phyloP scores from a whole-genome alignment of 2,329 filamentous ascomycete genomes.

The Chrysoporthe cubensis region DNA sequence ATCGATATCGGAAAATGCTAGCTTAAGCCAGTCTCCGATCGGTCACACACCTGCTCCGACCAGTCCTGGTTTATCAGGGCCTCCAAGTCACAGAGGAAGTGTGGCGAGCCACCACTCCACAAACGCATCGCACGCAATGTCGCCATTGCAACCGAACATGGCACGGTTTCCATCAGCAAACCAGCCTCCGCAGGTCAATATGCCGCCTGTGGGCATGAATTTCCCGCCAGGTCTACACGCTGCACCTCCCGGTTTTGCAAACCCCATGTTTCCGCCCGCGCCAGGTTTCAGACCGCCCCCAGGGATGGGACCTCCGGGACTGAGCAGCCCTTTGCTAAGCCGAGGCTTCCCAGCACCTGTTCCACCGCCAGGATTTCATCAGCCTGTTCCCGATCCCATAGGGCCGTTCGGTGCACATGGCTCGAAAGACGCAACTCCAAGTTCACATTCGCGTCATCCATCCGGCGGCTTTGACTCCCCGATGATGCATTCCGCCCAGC shows the following conservation, averaged over 20 bases:
- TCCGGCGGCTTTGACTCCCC: slow-evolving; percentile 71
- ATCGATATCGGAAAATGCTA: slow-evolving; percentile 63
- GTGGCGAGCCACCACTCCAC: slow-evolving; percentile 34
- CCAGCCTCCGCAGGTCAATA: slow-evolving; percentile 55
- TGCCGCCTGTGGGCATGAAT: slow-evolving; percentile 62
- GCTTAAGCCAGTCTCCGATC: slow-evolving; percentile 64
- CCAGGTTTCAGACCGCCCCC: slow-evolving; percentile 49
- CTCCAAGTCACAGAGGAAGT: slow-evolving; percentile 65
- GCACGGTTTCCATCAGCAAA: slow-evolving; percentile 36
- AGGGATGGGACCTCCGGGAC: slow-evolving; percentile 56
- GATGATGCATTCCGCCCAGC: slow-evolving; percentile 61
- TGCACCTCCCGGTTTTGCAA: slow-evolving; percentile 56
- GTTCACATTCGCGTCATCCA: slow-evolving; percentile 73
- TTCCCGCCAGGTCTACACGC: slow-evolving; percentile 49
- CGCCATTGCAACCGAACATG: slow-evolving; percentile 62
- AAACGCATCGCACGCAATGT: slow-evolving; percentile 58
- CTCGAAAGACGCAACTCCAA: slow-evolving; percentile 44
- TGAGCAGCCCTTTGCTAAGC: slow-evolving; percentile 47
- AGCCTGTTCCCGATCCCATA: slow-evolving; percentile 46
- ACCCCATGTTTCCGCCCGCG: slow-evolving; percentile 49
- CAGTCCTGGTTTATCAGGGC: slow-evolving; percentile 66
- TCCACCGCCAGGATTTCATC: slow-evolving; percentile 59
- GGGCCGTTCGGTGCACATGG: slow-evolving; percentile 40
- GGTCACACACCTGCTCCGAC: slow-evolving; percentile 66
- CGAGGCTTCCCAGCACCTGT: slow-evolving; percentile 50